A percentile compares a stretch with the other conserved stretches of the same genome.
Evolutionary conservation across 768 basidiomycete genomes (phyloP).

Genomic region (Chalciporus pseudorubinellus): DNA sequence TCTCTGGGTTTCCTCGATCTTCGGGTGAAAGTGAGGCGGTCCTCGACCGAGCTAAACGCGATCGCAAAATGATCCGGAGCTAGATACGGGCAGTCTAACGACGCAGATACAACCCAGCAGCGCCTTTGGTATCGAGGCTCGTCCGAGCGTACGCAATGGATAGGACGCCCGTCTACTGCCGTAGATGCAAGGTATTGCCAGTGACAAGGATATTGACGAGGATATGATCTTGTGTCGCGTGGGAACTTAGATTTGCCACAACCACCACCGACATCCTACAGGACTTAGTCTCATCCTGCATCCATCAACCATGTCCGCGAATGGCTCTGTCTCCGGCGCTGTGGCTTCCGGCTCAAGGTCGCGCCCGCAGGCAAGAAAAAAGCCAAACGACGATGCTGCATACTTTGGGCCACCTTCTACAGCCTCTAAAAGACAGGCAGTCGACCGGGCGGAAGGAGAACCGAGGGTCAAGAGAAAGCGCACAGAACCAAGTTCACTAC

Average conservation of each 20-base stretch:
- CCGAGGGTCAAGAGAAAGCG: conserved; percentile 73
- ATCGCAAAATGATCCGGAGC: conserved; percentile 1
- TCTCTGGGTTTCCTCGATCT: neutral
- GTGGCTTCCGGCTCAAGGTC: conserved; percentile 52
- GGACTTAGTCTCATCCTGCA: neutral
- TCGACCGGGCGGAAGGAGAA: conserved; percentile 70
- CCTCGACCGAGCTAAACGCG: conserved; percentile 21
- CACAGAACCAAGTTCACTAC: conserved; percentile 42
- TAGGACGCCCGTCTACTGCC: too few relatives aligned
- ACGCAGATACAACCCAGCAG: neutral
- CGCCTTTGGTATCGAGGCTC: neutral
- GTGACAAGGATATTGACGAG: too few relatives aligned
- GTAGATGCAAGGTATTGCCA: too few relatives aligned
- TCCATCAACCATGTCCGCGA: conserved; percentile 21
- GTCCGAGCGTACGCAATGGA: neutral
- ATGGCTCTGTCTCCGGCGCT: conserved; percentile 13
- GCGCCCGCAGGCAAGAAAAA: conserved; percentile 61
- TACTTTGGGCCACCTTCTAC: conserved; percentile 59
- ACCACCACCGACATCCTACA: neutral
- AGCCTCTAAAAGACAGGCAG: conserved; percentile 64
- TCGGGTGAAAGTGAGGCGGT: conserved; percentile 20
- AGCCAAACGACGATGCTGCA: conserved; percentile 64
- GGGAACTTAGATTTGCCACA: neutral
- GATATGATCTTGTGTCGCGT: too few relatives aligned
- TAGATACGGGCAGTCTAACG: conserved; percentile 1